These are phyloP conservation scores for Arthrobotrys iridis DNA, from an alignment of 2,329 filamentous ascomycete genomes.

Conservation along the genomic window DNA sequence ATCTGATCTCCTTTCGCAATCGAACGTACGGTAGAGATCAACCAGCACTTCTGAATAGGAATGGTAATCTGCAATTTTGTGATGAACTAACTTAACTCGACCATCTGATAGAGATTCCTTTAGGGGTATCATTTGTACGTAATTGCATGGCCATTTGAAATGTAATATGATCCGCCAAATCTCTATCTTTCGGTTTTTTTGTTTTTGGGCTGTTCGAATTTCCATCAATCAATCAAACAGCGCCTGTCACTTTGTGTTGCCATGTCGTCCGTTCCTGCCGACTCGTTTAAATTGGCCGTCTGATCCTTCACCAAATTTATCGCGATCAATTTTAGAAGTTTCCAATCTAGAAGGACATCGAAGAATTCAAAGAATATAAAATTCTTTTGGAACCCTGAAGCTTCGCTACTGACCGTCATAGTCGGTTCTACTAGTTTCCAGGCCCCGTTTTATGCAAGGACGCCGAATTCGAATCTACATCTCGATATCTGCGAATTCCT, in stretches of 20 bases:
- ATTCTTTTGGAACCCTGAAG: neutral
- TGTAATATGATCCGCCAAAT: constrained; percentile 31
- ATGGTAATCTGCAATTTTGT: neutral
- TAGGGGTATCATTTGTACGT: constrained; percentile 28
- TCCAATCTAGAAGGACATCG: neutral
- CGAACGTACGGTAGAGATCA: neutral
- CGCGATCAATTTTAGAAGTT: neutral
- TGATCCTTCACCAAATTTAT: constrained; percentile 3
- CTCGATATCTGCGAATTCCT: neutral
- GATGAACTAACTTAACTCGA: neutral
- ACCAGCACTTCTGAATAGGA: neutral
- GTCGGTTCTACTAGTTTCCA: constrained; percentile 14
- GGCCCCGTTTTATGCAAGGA: neutral
- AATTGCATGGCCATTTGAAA: constrained; percentile 36
- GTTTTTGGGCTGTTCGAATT: neutral
- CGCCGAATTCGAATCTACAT: constrained; percentile 18
- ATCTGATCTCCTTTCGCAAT: constrained; percentile 11
- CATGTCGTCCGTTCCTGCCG: constrained; percentile 14
- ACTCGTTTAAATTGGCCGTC: neutral
- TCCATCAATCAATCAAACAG: neutral
- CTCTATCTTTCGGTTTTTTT: neutral
- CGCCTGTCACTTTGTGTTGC: neutral
- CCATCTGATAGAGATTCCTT: neutral
- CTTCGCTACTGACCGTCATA: neutral
- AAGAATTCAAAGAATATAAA: neutral